These are phyloP conservation scores for Trametes hirsuta DNA, from an alignment of 1,284 basidiomycete species.

Conservation along the genomic window DNA sequence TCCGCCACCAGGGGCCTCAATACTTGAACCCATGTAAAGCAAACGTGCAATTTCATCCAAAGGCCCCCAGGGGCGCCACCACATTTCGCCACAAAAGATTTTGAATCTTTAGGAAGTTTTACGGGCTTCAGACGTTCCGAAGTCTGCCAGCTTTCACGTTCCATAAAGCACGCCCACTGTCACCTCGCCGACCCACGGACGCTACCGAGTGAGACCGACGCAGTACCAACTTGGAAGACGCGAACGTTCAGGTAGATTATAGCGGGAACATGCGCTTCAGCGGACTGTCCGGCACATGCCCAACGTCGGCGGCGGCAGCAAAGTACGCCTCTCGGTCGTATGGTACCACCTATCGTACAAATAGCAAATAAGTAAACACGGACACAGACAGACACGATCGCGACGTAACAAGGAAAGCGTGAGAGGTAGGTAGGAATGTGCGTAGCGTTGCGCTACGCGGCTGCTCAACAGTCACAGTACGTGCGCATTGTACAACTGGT, in stretches of 20 bases:
- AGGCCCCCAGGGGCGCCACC: too few species aligned
- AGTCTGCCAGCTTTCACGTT: too few species aligned
- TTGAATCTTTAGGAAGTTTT: too few species aligned
- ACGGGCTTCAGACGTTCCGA: too few species aligned
- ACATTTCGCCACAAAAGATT: too few species aligned
- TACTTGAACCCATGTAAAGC: too few species aligned
- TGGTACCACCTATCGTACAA: constrained; percentile 12
- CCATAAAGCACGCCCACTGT: constrained; percentile 8
- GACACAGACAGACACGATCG: not conserved
- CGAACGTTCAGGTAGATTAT: not conserved
- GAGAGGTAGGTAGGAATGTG: not conserved
- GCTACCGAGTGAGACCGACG: too few species aligned
- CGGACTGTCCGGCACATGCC: not conserved
- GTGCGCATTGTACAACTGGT: not conserved
- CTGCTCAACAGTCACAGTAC: not conserved
- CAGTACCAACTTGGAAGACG: too few species aligned
- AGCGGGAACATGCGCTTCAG: not conserved
- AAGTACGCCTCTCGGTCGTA: constrained; percentile 4
- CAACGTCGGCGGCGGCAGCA: not conserved
- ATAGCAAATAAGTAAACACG: constrained; percentile 7
- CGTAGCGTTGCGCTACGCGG: not conserved
- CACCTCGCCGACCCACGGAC: too few species aligned
- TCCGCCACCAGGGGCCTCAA: too few species aligned
- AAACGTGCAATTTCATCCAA: too few species aligned
- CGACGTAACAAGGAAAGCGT: not conserved